phyloP scores from a whole-genome alignment of 2,329 filamentous ascomycete species.

The Cladophialophora psammophila region DNA sequence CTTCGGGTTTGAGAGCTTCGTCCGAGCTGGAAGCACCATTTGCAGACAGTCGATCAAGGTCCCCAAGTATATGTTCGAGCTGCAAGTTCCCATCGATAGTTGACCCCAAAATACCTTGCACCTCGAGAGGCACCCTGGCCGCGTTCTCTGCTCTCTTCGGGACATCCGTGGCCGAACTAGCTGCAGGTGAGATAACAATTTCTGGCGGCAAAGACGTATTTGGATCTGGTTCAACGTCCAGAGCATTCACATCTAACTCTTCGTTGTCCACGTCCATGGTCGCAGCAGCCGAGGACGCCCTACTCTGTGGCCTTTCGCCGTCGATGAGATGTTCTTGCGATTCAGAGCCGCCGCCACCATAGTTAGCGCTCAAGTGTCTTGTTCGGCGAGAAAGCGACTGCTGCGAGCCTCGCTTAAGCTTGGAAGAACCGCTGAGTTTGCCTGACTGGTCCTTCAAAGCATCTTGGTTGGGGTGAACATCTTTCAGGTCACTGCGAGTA shows the following conservation, averaged over 20 bases:
- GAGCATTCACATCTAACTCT: constrained; percentile 27
- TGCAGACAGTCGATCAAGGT: not conserved
- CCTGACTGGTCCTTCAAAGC: not conserved
- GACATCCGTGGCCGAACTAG: not conserved
- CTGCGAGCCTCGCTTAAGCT: constrained; percentile 29
- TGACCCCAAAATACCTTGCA: not conserved
- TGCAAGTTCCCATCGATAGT: constrained; percentile 4
- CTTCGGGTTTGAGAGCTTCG: not conserved
- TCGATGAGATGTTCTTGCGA: constrained; percentile 38
- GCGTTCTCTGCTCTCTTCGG: not conserved
- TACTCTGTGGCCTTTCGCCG: constrained; percentile 28
- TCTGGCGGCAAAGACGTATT: constrained; percentile 40
- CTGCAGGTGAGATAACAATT: constrained; percentile 35
- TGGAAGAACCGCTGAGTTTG: constrained; percentile 10
- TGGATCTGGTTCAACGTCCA: constrained; percentile 42
- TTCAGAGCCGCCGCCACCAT: constrained; percentile 23
- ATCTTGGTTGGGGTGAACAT: not conserved
- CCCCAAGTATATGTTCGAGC: not conserved
- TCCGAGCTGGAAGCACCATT: not conserved
- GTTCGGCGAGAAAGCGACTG: constrained; percentile 30
- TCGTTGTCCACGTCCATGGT: constrained; percentile 40
- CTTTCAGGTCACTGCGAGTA: not conserved
- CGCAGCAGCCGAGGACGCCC: constrained; percentile 40
- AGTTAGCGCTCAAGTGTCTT: constrained; percentile 26
- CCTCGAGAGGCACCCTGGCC: not conserved